Conservation (phyloP, 768 basidiomycete species). For the Cantharellus anzutake region DNA sequence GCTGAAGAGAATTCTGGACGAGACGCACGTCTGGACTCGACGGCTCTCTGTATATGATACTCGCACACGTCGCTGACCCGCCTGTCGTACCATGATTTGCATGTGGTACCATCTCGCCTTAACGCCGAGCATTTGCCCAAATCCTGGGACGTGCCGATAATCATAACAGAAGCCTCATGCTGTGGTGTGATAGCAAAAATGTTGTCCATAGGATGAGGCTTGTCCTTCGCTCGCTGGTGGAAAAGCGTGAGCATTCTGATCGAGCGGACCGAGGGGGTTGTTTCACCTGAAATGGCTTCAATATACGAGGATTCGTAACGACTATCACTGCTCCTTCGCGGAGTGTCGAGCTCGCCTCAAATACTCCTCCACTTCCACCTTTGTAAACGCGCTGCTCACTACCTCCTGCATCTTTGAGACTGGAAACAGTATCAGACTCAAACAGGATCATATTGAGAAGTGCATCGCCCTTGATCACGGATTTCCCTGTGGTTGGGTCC, state of each 20-base stretch:
- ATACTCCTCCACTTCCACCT: constrained; percentile 86
- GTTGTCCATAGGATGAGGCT: constrained; percentile 60
- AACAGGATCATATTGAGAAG: constrained; percentile 70
- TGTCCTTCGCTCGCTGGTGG: constrained; percentile 15
- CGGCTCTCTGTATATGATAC: constrained; percentile 70
- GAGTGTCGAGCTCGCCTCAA: constrained; percentile 69
- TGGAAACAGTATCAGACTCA: constrained; percentile 46
- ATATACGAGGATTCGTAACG: constrained; percentile 67
- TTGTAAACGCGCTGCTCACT: constrained; percentile 45
- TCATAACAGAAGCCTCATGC: constrained; percentile 56
- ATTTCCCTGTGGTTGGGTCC: constrained; percentile 31
- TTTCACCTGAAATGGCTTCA: constrained; percentile 70
- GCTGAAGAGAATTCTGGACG: constrained; percentile 75
- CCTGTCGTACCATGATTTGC: constrained; percentile 83
- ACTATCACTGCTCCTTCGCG: constrained; percentile 82
- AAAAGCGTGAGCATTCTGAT: not conserved
- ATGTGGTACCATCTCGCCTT: constrained; percentile 62
- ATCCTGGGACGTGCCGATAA: constrained; percentile 73
- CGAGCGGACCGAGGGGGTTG: constrained; percentile 9
- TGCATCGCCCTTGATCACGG: constrained; percentile 61
- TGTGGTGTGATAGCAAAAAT: constrained; percentile 78
- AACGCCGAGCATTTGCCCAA: constrained; percentile 66
- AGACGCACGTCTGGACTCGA: constrained; percentile 50
- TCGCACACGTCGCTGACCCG: constrained; percentile 73
- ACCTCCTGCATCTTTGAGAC: constrained; percentile 29